Percentiles rank a stretch among this genome's conserved stretches.
Evolutionary conservation across 768 basidiomycete species (phyloP).

Genomic region (Suillus placidus): DNA sequence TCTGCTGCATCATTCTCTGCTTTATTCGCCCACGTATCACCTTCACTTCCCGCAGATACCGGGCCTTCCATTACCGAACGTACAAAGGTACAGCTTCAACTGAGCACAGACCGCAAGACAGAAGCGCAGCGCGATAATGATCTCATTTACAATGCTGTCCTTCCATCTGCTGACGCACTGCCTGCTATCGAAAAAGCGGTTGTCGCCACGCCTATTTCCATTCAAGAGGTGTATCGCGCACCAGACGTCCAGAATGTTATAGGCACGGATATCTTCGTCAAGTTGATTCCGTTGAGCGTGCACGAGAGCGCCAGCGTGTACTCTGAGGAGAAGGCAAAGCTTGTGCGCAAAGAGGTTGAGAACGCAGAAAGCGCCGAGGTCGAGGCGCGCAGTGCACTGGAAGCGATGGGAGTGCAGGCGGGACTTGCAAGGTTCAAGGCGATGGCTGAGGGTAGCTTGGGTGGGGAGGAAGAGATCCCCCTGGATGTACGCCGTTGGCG

Average conservation of each 20-base stretch:
- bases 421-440: slow-evolving; percentile 68
- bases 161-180: slow-evolving; percentile 78
- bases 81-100: slow-evolving; percentile 77
- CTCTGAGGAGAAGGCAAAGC: slow-evolving; percentile 97
- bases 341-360: slow-evolving; percentile 88
- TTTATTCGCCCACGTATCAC: slow-evolving; percentile 71
- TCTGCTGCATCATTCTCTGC: slow-evolving; percentile 69
- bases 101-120: slow-evolving; percentile 72
- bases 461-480: slow-evolving; percentile 68
- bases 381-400: slow-evolving; percentile 77
- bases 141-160: slow-evolving; percentile 92
- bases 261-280: slow-evolving; percentile 86
- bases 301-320: slow-evolving; percentile 97
- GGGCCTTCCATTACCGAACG: slow-evolving; percentile 79
- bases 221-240: slow-evolving; percentile 91
- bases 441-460: slow-evolving; percentile 67
- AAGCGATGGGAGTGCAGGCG: slow-evolving; percentile 78
- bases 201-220: slow-evolving; percentile 84
- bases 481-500: slow-evolving; percentile 72
- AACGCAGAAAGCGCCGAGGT: slow-evolving; percentile 81
- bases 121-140: slow-evolving; percentile 92
- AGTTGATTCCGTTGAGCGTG: slow-evolving; percentile 88
- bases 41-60: slow-evolving; percentile 87
- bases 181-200: slow-evolving; percentile 80
- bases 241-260: slow-evolving; percentile 95